A percentile compares a stretch with the other conserved stretches of the same genome.
Evolutionary conservation across 2,329 filamentous ascomycete species (phyloP).

Genomic region (Monilinia laxa): DNA sequence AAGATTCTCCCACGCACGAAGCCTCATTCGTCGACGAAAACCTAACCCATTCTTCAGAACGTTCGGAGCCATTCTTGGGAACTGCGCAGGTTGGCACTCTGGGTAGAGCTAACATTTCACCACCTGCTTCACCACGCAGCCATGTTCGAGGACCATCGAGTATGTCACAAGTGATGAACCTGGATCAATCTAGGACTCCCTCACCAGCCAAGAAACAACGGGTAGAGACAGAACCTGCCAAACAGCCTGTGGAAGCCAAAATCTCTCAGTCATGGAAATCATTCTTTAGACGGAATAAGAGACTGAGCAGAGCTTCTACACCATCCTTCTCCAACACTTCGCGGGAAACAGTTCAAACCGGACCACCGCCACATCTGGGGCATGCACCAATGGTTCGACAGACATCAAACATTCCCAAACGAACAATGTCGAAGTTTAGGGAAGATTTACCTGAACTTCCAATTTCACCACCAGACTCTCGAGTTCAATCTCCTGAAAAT

Average conservation of each 20-base stretch:
- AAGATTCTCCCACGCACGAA: conserved; percentile 29
- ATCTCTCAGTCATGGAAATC: conserved; percentile 61
- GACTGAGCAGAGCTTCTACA: conserved; percentile 53
- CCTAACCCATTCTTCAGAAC: conserved; percentile 37
- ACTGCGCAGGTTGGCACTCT: conserved; percentile 50
- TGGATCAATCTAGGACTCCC: conserved; percentile 43
- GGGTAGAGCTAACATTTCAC: conserved; percentile 48
- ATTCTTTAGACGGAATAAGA: conserved; percentile 62
- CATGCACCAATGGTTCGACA: conserved; percentile 34
- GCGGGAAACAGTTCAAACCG: conserved; percentile 72
- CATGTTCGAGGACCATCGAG: conserved; percentile 47
- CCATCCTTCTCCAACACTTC: conserved; percentile 90
- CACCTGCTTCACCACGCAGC: conserved; percentile 47
- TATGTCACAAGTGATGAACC: conserved; percentile 53
- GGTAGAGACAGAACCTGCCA: conserved; percentile 31
- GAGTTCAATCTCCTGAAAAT: conserved; percentile 73
- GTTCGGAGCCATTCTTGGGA: conserved; percentile 44
- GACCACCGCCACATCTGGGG: conserved; percentile 27
- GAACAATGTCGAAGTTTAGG: conserved; percentile 86
- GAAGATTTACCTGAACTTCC: conserved; percentile 89
- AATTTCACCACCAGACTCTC: conserved; percentile 80
- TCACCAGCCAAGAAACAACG: conserved; percentile 43
- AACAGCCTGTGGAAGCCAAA: conserved; percentile 54
- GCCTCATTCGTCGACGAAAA: conserved; percentile 13
- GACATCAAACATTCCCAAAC: conserved; percentile 57